Percentiles rank a stretch among this genome's conserved stretches.
Conservation (phyloP, 192 early-diverging fungal species). For the Coemansia sp. region DNA sequence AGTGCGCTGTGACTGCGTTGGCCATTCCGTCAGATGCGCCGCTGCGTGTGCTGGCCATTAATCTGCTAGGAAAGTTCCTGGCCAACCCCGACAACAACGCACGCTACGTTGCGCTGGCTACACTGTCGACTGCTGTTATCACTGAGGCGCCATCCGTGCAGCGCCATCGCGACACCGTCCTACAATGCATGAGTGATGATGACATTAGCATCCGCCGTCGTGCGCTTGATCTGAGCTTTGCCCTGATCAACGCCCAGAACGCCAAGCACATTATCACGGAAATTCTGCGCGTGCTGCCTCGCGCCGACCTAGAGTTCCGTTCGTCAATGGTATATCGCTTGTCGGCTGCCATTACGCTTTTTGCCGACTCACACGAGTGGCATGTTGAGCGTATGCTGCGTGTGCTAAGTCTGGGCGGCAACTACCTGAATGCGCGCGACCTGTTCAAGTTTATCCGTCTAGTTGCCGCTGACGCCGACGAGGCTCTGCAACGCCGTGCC, state of each 20-base stretch:
- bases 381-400: conserved; percentile 94
- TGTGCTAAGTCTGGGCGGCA: conserved; percentile 75
- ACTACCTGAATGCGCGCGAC: conserved; percentile 71
- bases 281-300: conserved; percentile 88
- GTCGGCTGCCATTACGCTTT: conserved; percentile 87
- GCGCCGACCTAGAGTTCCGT: conserved; percentile 87
- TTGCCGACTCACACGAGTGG: conserved; percentile 94
- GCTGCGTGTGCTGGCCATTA: conserved; percentile 92
- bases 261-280: conserved; percentile 91
- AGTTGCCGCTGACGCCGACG: conserved; percentile 69
- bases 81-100: conserved; percentile 97
- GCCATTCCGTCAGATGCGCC: conserved; percentile 88
- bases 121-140: conserved; percentile 84
- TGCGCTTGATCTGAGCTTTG: conserved; percentile 94
- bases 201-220: conserved; percentile 97
- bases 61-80: conserved; percentile 96
- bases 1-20: conserved; percentile 96
- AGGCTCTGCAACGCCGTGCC: conserved; percentile 79
- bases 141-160: conserved; percentile 93
- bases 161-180: conserved; percentile 92
- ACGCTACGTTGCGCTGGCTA: conserved; percentile 97
- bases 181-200: conserved; percentile 92
- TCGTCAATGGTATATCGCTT: conserved; percentile 89
- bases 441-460: conserved; percentile 86
- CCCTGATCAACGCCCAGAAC: conserved; percentile 90